These are phyloP conservation scores for Epichloe aotearoae DNA, from an alignment of 2,329 filamentous ascomycete genomes.

Conservation along the genomic window DNA sequence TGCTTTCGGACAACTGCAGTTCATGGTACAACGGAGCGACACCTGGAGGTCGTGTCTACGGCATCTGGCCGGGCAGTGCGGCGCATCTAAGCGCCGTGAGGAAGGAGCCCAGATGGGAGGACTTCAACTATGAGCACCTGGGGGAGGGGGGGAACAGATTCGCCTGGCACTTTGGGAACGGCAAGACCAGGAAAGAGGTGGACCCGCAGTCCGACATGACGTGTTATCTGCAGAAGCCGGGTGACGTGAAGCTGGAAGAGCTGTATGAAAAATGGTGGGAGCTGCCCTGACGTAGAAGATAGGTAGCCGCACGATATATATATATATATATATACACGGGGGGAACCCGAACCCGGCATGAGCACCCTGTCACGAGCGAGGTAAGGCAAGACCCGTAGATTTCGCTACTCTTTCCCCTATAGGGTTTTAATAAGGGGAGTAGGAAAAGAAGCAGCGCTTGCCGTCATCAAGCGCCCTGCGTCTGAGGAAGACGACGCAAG, in stretches of 20 bases:
- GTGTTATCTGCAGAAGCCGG: conserved; percentile 44
- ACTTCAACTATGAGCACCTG: conserved; percentile 37
- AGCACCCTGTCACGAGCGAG: no score
- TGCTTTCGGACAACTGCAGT: conserved; percentile 48
- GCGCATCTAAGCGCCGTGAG: conserved; percentile 46
- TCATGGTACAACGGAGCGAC: conserved; percentile 60
- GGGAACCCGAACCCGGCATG: no score
- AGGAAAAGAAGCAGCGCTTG: no score
- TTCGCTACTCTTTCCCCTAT: no score
- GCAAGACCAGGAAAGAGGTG: conserved; percentile 47
- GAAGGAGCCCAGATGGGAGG: conserved; percentile 41
- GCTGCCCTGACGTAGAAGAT: neutral
- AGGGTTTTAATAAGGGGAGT: no score
- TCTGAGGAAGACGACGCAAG: neutral
- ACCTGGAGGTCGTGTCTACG: conserved; percentile 50
- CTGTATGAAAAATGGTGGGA: conserved; percentile 59
- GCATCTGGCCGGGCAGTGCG: conserved; percentile 57
- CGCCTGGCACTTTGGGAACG: conserved; percentile 53
- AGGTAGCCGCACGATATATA: no score
- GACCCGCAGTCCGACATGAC: conserved; percentile 46
- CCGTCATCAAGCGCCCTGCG: neutral
- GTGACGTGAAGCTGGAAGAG: conserved; percentile 44
- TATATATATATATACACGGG: no score
- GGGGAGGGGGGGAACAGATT: conserved; percentile 35
- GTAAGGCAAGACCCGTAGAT: no score